phyloP scores from a whole-genome alignment of 148 eudicot species.

The Vaccinium vitisidaea region DNA sequence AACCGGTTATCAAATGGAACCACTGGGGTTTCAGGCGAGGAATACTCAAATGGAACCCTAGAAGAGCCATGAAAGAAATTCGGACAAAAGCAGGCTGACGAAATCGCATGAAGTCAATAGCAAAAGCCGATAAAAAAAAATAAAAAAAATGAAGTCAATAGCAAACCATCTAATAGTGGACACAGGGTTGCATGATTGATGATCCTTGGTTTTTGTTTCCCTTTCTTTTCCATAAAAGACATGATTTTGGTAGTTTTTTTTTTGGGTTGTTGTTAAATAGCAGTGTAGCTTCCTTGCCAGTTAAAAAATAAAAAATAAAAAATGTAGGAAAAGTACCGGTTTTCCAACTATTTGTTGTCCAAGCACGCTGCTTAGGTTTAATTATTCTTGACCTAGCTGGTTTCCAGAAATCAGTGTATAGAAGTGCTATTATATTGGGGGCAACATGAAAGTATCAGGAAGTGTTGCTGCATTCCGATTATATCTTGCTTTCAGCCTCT shows the following conservation, averaged over 20 bases:
- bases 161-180: neutral
- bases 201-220: neutral
- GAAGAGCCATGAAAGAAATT: conserved; percentile 35
- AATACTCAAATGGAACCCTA: conserved; percentile 44
- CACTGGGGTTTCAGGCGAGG: conserved; percentile 54
- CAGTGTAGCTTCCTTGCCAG: neutral
- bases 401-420: neutral
- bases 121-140: neutral
- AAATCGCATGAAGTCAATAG: neutral
- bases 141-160: neutral
- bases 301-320: no score
- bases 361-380: neutral
- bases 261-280: neutral
- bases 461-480: neutral
- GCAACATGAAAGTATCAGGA: neutral
- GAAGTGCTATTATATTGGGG: neutral
- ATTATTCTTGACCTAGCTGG: neutral
- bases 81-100: neutral
- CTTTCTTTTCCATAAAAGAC: neutral
- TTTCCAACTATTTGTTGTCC: neutral
- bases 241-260: neutral
- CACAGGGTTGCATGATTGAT: neutral
- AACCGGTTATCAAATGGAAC: conserved; percentile 64
- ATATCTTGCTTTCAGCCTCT: neutral
- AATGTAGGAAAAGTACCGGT: neutral